A percentile compares a stretch with the other conserved stretches of the same genome.
These are phyloP conservation scores for Hypholoma sublateritium DNA, from an alignment of 768 basidiomycete genomes.

Conservation along the genomic window DNA sequence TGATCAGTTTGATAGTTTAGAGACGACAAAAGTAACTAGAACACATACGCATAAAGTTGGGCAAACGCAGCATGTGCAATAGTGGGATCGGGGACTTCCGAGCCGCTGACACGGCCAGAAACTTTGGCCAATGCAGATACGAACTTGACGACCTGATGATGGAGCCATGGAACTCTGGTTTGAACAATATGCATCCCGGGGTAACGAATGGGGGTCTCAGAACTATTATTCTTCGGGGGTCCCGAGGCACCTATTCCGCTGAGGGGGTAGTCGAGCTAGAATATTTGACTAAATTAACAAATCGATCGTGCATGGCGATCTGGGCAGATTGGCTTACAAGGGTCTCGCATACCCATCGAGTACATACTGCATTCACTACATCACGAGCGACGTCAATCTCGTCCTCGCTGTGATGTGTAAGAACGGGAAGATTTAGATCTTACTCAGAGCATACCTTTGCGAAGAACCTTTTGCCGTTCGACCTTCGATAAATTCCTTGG, in stretches of 20 bases:
- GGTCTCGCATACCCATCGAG: constrained; percentile 26
- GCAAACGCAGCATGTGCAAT: not conserved
- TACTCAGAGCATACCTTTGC: not conserved
- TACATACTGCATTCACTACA: constrained; percentile 26
- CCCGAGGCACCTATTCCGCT: not conserved
- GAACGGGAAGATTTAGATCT: not conserved
- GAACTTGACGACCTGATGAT: too few relatives aligned
- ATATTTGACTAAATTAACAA: not conserved
- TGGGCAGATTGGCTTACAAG: constrained; percentile 14
- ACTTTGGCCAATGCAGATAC: too few relatives aligned
- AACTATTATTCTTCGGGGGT: too few relatives aligned
- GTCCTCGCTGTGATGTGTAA: not conserved
- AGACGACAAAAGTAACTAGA: not conserved
- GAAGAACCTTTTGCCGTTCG: not conserved
- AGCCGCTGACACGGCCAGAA: too few relatives aligned
- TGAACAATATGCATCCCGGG: not conserved
- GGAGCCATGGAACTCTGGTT: too few relatives aligned
- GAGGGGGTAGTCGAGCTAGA: not conserved
- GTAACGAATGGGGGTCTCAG: not conserved
- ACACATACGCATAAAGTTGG: not conserved
- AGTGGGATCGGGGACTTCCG: too few relatives aligned
- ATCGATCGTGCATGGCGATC: not conserved
- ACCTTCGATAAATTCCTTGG: not conserved
- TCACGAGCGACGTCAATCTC: constrained; percentile 1
- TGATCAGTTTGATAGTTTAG: not conserved